These are phyloP conservation scores for Trypanosoma lewisi DNA, from an alignment of 208 protist genomes.

Conservation along the genomic window DNA sequence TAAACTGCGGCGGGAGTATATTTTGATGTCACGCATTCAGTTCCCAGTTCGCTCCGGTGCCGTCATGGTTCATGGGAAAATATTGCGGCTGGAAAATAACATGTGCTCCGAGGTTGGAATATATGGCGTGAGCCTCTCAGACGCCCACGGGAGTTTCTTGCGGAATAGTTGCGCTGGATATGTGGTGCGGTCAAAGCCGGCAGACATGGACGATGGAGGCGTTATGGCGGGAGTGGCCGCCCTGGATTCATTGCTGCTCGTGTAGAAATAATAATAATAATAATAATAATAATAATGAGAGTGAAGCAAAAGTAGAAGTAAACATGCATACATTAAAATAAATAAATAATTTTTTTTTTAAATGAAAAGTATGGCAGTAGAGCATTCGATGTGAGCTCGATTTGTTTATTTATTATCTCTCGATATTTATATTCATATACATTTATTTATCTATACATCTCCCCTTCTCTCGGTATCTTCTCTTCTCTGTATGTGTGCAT, in stretches of 20 bases:
- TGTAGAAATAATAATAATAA: too few relatives aligned
- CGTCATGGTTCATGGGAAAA: conserved; percentile 54
- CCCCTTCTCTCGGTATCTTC: too few relatives aligned
- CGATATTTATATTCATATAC: too few relatives aligned
- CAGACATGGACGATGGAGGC: conserved; percentile 89
- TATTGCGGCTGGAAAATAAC: conserved; percentile 51
- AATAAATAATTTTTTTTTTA: background rate
- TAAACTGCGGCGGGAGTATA: conserved; percentile 78
- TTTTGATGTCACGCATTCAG: conserved; percentile 90
- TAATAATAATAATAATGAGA: too few relatives aligned
- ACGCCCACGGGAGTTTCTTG: conserved; percentile 20
- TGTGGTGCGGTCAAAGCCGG: conserved; percentile 90
- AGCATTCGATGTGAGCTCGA: too few relatives aligned
- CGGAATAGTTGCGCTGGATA: conserved; percentile 80
- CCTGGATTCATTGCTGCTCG: conserved; percentile 73
- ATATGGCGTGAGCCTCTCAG: conserved; percentile 73
- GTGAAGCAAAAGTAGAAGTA: conserved; percentile 12
- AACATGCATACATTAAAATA: background rate
- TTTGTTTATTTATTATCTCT: too few relatives aligned
- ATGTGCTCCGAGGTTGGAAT: conserved; percentile 89
- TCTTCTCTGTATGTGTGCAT: too few relatives aligned
- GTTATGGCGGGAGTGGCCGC: conserved; percentile 93
- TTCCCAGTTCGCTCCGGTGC: conserved; percentile 45
- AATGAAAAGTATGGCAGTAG: too few relatives aligned
- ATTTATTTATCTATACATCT: too few relatives aligned